These are phyloP conservation scores for Plasmodium fragile DNA, from an alignment of 169 alveolate species.

Conservation along the genomic window DNA sequence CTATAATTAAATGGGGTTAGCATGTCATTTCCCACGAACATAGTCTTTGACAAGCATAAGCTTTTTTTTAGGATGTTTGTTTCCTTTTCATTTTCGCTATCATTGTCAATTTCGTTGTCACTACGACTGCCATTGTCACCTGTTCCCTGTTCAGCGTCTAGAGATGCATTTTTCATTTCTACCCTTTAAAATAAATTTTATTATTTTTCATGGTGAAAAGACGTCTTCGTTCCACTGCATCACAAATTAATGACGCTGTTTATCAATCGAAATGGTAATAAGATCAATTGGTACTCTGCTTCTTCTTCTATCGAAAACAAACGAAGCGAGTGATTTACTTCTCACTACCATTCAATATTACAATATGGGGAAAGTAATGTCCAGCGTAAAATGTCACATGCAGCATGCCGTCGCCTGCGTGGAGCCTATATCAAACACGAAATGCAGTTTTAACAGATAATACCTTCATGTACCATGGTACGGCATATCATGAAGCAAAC, in stretches of 20 bases:
- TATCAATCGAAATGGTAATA: neutral
- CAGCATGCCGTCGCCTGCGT: neutral
- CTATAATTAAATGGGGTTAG: constrained; percentile 69
- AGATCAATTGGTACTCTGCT: neutral
- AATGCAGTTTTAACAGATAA: neutral
- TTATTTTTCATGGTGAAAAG: neutral
- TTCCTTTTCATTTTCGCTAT: constrained; percentile 14
- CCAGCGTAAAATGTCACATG: neutral
- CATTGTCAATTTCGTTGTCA: neutral
- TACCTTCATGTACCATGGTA: neutral
- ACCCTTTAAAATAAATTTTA: neutral
- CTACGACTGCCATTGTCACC: neutral
- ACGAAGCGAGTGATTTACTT: neutral
- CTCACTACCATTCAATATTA: neutral
- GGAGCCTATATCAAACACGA: neutral
- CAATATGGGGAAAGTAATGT: neutral
- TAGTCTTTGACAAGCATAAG: constrained; percentile 55
- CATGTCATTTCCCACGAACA: constrained; percentile 70
- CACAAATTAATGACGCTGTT: neutral
- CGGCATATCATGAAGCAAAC: neutral
- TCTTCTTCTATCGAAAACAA: neutral
- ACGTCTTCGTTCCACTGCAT: neutral
- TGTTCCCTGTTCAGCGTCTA: neutral
- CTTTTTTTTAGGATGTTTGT: constrained; percentile 25
- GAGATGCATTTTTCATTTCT: constrained; percentile 33